Conservation (phyloP, 148 eudicot species). For the Limonium bicolor region DNA sequence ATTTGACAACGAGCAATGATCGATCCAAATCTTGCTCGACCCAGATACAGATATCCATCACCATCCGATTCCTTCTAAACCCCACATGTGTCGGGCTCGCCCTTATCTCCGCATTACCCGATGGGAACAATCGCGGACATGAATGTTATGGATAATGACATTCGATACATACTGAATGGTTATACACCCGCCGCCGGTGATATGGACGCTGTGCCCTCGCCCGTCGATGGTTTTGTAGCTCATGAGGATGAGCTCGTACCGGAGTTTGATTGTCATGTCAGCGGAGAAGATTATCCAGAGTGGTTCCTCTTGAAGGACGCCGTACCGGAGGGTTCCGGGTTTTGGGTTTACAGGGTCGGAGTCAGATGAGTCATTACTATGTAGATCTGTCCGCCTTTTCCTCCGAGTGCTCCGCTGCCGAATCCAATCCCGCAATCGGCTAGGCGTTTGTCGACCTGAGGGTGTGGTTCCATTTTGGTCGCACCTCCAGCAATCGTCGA, state of each 20-base stretch:
- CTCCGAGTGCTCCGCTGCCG: slow-evolving; percentile 32
- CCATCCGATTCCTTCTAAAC: slow-evolving; percentile 29
- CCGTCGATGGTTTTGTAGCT: slow-evolving; percentile 47
- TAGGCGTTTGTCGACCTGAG: slow-evolving; percentile 31
- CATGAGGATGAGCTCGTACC: slow-evolving; percentile 34
- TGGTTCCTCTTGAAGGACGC: slow-evolving; percentile 35
- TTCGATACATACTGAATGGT: slow-evolving; percentile 41
- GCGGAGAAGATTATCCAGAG: slow-evolving; percentile 39
- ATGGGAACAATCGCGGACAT: slow-evolving; percentile 32
- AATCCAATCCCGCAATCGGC: slow-evolving; percentile 54
- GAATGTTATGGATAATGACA: slow-evolving; percentile 42
- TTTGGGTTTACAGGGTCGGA: slow-evolving; percentile 33
- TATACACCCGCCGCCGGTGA: slow-evolving; percentile 63
- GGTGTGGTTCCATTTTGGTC: slow-evolving; percentile 33
- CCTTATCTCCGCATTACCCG: slow-evolving; percentile 24
- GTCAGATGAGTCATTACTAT: slow-evolving; percentile 49
- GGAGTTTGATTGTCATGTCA: slow-evolving; percentile 40
- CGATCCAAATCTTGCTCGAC: slow-evolving; percentile 29
- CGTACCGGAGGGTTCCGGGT: slow-evolving; percentile 42
- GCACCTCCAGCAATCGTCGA: slow-evolving; percentile 61
- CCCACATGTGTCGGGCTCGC: slow-evolving; percentile 39
- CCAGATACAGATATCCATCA: slow-evolving; percentile 32
- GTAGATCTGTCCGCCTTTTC: slow-evolving; percentile 47
- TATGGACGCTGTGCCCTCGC: slow-evolving; percentile 31
- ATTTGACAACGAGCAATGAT: slow-evolving; percentile 25